A percentile compares a stretch with the other conserved stretches of the same genome.
These are phyloP conservation scores for Termitomyces sp. DNA, from an alignment of 768 basidiomycete species.

Conservation along the genomic window DNA sequence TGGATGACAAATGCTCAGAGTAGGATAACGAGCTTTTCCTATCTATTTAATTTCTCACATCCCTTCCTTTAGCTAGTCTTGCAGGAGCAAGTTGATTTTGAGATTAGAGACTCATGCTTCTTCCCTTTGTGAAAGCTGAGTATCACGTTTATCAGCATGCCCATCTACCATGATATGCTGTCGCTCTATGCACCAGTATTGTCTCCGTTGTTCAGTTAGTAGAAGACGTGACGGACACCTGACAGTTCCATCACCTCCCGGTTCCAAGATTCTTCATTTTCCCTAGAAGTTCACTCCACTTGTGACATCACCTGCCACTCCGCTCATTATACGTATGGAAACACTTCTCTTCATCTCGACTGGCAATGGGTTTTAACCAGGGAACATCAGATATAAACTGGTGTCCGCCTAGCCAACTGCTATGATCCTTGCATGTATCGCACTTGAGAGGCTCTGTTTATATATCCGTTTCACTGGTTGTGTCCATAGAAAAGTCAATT, in stretches of 20 bases:
- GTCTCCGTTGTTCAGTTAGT: background rate
- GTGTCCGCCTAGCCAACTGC: background rate
- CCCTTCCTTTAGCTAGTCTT: too few species aligned
- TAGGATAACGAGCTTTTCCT: background rate
- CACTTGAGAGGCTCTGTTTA: background rate
- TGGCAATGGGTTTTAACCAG: background rate
- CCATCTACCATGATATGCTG: background rate
- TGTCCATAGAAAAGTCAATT: background rate
- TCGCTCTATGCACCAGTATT: background rate
- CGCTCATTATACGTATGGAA: too few species aligned
- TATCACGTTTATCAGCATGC: background rate
- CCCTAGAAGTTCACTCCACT: background rate
- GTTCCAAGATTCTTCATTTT: too few species aligned
- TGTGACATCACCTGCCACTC: background rate
- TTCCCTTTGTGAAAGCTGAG: background rate
- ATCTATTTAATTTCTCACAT: background rate
- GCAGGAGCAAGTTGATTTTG: background rate
- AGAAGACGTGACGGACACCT: background rate
- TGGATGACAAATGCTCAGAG: background rate
- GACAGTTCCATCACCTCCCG: background rate
- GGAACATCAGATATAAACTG: background rate
- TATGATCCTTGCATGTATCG: background rate
- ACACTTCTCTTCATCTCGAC: too few species aligned
- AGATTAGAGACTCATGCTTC: too few species aligned
- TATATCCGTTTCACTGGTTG: background rate